These are phyloP conservation scores for Termitomyces sp. DNA, from an alignment of 768 basidiomycete genomes.

Conservation along the genomic window DNA sequence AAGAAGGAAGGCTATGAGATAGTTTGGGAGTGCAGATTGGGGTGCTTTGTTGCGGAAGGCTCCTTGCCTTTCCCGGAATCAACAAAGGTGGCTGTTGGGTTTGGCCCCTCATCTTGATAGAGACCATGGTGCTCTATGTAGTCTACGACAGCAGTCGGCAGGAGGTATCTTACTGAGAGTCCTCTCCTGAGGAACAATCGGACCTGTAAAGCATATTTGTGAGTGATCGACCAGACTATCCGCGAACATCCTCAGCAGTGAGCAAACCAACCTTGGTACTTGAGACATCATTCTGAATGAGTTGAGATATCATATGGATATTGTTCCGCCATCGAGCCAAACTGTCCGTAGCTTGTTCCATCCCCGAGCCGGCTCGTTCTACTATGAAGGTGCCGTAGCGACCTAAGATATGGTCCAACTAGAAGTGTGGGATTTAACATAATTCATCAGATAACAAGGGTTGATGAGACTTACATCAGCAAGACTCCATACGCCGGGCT, in stretches of 20 bases:
- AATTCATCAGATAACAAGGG: slow-evolving; percentile 10
- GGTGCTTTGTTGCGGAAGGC: slow-evolving; percentile 25
- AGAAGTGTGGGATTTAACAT: slow-evolving; percentile 7
- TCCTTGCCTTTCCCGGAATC: slow-evolving; percentile 33
- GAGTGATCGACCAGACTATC: neutral
- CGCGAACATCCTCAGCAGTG: neutral
- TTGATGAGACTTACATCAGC: slow-evolving; percentile 67
- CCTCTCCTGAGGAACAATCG: slow-evolving; percentile 77
- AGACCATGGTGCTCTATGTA: slow-evolving; percentile 88
- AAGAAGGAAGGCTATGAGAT: slow-evolving; percentile 12
- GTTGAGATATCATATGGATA: slow-evolving; percentile 88
- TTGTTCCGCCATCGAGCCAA: slow-evolving; percentile 77
- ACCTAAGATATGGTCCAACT: slow-evolving; percentile 96
- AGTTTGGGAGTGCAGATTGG: slow-evolving; percentile 13
- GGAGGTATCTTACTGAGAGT: slow-evolving; percentile 82
- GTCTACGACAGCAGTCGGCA: slow-evolving; percentile 87
- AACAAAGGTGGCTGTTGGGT: slow-evolving; percentile 11
- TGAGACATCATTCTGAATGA: slow-evolving; percentile 96
- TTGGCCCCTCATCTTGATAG: slow-evolving; percentile 58
- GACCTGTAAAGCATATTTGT: slow-evolving; percentile 28
- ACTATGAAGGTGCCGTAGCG: slow-evolving; percentile 93
- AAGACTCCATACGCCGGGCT: slow-evolving; percentile 97
- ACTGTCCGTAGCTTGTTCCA: slow-evolving; percentile 77
- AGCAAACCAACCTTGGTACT: slow-evolving; percentile 71
- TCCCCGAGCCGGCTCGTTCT: slow-evolving; percentile 90